Conservation (phyloP, 768 basidiomycete species). For the Agaricus subrufescens region DNA sequence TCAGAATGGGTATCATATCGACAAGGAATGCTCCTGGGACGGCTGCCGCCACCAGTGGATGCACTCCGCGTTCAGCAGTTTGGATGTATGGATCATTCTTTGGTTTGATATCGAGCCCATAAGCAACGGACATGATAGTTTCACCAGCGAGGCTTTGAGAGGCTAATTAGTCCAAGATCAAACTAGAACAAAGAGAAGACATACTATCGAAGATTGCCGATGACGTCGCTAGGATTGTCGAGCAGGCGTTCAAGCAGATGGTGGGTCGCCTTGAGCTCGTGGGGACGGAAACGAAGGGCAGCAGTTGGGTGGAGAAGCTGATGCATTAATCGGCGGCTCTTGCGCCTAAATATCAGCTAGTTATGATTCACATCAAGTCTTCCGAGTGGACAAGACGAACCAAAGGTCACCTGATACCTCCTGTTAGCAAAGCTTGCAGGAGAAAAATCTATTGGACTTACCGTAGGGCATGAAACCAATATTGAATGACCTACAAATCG, state of each 20-base stretch:
- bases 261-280: constrained; percentile 21
- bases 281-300: constrained; percentile 18
- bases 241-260: constrained; percentile 23
- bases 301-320: constrained; percentile 25
- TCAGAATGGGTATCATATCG: constrained; percentile 22
- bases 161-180: not conserved
- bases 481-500: constrained; percentile 20
- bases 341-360: constrained; percentile 20
- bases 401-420: constrained; percentile 15
- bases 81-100: constrained; percentile 27
- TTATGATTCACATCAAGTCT: not conserved
- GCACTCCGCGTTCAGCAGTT: constrained; percentile 19
- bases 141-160: constrained; percentile 26
- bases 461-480: constrained; percentile 28
- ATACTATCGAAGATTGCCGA: constrained; percentile 3
- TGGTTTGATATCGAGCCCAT: constrained; percentile 28
- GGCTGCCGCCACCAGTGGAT: constrained; percentile 17
- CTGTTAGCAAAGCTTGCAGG: not conserved
- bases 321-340: constrained; percentile 25
- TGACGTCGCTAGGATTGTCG: constrained; percentile 15
- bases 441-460: constrained; percentile 1
- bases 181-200: not conserved
- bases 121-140: constrained; percentile 27
- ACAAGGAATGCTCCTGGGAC: constrained; percentile 27
- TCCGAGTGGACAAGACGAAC: not conserved